phyloP scores from a whole-genome alignment of 2,329 filamentous ascomycete genomes.

The Paecilomyces niveus region DNA sequence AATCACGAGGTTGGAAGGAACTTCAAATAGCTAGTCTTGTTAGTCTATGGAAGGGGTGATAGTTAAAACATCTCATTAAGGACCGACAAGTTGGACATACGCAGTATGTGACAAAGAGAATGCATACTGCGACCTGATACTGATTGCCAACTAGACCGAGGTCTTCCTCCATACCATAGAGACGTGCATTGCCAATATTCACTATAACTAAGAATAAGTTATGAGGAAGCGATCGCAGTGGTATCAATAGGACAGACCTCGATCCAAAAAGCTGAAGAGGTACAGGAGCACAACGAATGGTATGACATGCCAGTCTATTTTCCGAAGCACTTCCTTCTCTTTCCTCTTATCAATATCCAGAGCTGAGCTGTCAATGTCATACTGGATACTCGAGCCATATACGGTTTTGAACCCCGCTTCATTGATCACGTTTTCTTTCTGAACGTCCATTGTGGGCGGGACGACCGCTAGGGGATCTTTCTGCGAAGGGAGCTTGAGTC shows the following conservation, averaged over 20 bases:
- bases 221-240: background rate
- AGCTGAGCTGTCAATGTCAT: slow-evolving; percentile 3
- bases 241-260: slow-evolving; percentile 28
- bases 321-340: slow-evolving; percentile 22
- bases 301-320: slow-evolving; percentile 19
- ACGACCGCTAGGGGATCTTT: background rate
- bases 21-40: slow-evolving; percentile 45
- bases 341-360: slow-evolving; percentile 22
- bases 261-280: slow-evolving; percentile 67
- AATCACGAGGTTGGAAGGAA: slow-evolving; percentile 59
- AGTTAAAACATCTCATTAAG: too few species aligned
- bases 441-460: background rate
- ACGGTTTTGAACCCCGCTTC: background rate
- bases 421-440: background rate
- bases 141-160: slow-evolving; percentile 46
- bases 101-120: slow-evolving; percentile 60
- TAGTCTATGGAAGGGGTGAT: slow-evolving; percentile 4
- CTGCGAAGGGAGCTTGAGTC: background rate
- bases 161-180: slow-evolving; percentile 46
- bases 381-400: background rate
- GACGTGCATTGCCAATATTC: slow-evolving; percentile 65
- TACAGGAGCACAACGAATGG: slow-evolving; percentile 46
- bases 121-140: slow-evolving; percentile 57
- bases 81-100: slow-evolving; percentile 21
- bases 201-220: slow-evolving; percentile 31